Evolutionary conservation across 106 monocot genomes (phyloP), one percentile per base, ranked within the genome.

Genomic region (Phalaenopsis aphrodite): DNA sequence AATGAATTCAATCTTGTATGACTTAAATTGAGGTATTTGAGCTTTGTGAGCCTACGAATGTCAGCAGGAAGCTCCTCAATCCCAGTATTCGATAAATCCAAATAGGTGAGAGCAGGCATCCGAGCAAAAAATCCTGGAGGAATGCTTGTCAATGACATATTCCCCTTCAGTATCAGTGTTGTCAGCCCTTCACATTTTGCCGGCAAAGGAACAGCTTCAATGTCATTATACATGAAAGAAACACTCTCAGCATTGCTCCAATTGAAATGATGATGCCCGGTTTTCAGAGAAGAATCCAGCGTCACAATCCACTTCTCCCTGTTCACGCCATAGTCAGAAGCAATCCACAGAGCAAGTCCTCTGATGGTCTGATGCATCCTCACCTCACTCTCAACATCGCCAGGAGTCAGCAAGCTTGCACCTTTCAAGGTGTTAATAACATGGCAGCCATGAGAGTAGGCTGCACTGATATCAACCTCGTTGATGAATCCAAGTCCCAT

Each of bases 1-100:
- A 87, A 30, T 16, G 76, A 79, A 3, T 4, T 18, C 5, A 87
- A 41, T 1, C 9, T 23, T 1, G 84, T 87, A 10, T 15, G 9
- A 5, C 55, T 39, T 18, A 87, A 14, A 55, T 87, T 82, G 12
- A 87, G 77, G 39, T 79, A 84, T n/a, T 52, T 10, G 6, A 87
- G 76, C 68, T 72, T 16, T 0, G 15, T 6, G 3, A 87, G 8
- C 8, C 43, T 16, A 5, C 67, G 55, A 43, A 87, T 47, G 3
- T 76, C 78, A 4, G 11, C 6, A 1, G 87, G 84, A 43, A 87
- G 52, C 1, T 12, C 56, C 15, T 55, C 21, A 0, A 87, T 4
- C 1, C 5, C 5, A 5, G 49, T 79, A 12, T 45, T 2, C 0
- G 87, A 87, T 4, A 87, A 36, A 47, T 87, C 82, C 15, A 87